Conservation (phyloP, 768 basidiomycete species). For the Rhizopogon roseolus region DNA sequence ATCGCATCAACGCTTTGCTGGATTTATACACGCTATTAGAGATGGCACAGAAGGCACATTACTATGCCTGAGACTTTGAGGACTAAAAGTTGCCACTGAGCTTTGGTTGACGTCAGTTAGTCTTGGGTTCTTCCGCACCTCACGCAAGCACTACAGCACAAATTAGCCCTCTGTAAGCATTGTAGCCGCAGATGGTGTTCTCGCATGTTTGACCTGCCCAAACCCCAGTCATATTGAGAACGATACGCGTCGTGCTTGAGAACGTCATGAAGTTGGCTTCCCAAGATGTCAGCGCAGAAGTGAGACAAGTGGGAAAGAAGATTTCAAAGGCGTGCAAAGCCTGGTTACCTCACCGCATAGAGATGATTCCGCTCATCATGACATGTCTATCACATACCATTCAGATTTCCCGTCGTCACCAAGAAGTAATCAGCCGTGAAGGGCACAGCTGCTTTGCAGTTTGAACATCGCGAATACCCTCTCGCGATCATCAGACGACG, state of each 20-base stretch:
- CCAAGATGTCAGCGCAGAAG: slow-evolving; percentile 70
- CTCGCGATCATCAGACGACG: background rate
- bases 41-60: too few species aligned
- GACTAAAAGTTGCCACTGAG: too few species aligned
- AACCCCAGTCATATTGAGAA: slow-evolving; percentile 78
- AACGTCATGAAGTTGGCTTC: slow-evolving; percentile 60
- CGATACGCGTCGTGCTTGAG: slow-evolving; percentile 76
- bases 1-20: too few species aligned
- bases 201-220: slow-evolving; percentile 66
- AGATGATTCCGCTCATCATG: slow-evolving; percentile 15
- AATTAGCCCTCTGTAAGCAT: slow-evolving; percentile 63
- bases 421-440: slow-evolving; percentile 59
- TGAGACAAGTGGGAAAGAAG: slow-evolving; percentile 63
- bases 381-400: slow-evolving; percentile 5
- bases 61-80: too few species aligned
- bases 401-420: slow-evolving; percentile 70
- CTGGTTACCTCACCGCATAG: slow-evolving; percentile 62
- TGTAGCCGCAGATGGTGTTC: slow-evolving; percentile 55
- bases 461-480: background rate
- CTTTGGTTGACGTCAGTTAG: too few species aligned
- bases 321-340: slow-evolving; percentile 74
- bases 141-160: slow-evolving; percentile 55
- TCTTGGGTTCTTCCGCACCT: slow-evolving; percentile 53
- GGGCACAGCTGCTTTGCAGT: background rate
- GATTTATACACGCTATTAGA: too few species aligned